These are phyloP conservation scores for Graphilbum sp. DNA, from an alignment of 2,329 filamentous ascomycete species.

Conservation along the genomic window DNA sequence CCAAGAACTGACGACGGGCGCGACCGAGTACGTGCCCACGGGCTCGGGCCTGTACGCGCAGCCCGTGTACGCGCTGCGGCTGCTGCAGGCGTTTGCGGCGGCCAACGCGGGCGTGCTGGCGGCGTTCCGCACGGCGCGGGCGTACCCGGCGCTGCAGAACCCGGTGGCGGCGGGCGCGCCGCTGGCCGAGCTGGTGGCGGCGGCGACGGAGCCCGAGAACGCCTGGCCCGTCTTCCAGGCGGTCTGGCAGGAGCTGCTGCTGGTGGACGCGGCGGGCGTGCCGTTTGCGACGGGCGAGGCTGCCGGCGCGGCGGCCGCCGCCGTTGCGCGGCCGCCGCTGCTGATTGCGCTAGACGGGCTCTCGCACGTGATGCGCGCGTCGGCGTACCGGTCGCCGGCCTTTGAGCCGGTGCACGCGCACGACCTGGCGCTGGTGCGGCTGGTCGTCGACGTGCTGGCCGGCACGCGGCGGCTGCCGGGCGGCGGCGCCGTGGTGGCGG, in stretches of 20 bases:
- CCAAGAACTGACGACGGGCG: constrained; percentile 64
- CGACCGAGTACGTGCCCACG: constrained; percentile 63
- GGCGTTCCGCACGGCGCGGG: constrained; percentile 25
- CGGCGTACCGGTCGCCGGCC: constrained; percentile 56
- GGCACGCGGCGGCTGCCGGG: constrained; percentile 43
- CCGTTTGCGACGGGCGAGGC: constrained; percentile 6
- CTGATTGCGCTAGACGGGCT: constrained; percentile 68
- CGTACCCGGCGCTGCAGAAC: constrained; percentile 31
- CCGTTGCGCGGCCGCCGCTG: constrained; percentile 39
- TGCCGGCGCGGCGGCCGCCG: constrained; percentile 9
- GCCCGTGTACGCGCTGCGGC: constrained; percentile 56
- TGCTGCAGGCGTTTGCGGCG: constrained; percentile 56
- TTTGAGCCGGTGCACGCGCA: constrained; percentile 70
- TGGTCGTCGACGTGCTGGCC: constrained; percentile 58
- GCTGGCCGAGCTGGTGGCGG: constrained; percentile 53
- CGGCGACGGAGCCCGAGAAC: constrained; percentile 56
- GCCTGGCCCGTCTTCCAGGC: constrained; percentile 70
- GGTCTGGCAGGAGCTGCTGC: constrained; percentile 62
- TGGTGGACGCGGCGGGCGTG: constrained; percentile 29
- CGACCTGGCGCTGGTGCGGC: constrained; percentile 59
- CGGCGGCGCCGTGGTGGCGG: constrained; percentile 64
- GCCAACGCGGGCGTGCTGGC: constrained; percentile 55
- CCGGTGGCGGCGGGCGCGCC: constrained; percentile 45
- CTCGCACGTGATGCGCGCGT: constrained; percentile 62
- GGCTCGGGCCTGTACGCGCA: constrained; percentile 54